Conservation (phyloP, 352 stramenopile genomes). For the Plasmopara viticola region DNA sequence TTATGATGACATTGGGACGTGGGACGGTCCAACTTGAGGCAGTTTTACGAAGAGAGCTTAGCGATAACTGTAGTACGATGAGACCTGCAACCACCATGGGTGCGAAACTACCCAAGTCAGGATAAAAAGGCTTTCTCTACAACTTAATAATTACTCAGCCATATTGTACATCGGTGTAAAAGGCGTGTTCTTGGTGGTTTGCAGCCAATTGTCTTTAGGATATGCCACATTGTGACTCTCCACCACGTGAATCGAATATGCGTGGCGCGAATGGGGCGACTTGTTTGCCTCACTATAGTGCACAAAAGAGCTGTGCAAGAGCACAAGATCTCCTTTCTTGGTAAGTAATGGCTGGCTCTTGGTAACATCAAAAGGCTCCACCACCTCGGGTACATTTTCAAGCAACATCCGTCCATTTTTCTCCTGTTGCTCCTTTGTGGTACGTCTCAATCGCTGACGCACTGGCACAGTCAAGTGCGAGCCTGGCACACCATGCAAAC, state of each 20-base stretch:
- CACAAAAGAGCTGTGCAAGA: constrained; percentile 91
- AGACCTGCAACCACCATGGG: constrained; percentile 5
- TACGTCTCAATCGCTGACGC: constrained; percentile 80
- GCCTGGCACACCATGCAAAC: constrained; percentile 88
- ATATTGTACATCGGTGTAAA: constrained; percentile 74
- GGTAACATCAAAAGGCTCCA: constrained; percentile 51
- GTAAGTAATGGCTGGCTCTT: constrained; percentile 65
- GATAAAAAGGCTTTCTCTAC: no score
- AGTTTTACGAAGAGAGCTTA: neutral
- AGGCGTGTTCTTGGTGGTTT: no score
- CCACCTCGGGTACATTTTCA: constrained; percentile 49
- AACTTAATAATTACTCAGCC: no score
- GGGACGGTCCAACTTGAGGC: constrained; percentile 3
- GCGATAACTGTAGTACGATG: constrained; percentile 6
- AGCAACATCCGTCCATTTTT: no score
- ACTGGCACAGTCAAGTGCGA: constrained; percentile 85
- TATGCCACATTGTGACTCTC: constrained; percentile 87
- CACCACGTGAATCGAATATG: constrained; percentile 95
- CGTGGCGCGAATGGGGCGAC: constrained; percentile 92
- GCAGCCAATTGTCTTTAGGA: constrained; percentile 90
- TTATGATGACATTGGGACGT: no score
- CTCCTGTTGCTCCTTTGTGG: constrained; percentile 38
- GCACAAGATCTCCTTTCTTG: constrained; percentile 91
- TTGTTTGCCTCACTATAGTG: constrained; percentile 93
- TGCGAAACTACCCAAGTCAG: no score